Evolutionary conservation across 2,329 filamentous ascomycete species (phyloP), one percentile per base, ranked within the genome.

Genomic region (Penicillium thymicola): DNA sequence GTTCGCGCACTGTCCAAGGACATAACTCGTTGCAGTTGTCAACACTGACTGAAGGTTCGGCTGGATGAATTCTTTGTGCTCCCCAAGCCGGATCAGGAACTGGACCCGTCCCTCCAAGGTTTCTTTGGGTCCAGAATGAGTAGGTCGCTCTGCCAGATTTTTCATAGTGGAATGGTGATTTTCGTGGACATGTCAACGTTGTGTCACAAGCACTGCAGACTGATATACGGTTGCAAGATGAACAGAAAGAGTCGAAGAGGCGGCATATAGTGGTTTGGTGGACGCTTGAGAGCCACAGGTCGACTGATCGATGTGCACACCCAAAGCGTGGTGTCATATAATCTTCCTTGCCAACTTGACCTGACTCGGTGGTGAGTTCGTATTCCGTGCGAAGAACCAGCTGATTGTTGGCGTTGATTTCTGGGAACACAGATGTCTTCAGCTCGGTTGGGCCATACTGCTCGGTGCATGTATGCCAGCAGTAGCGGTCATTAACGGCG

Each of bases 321-420:
- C 72, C 73, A 49, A 75, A 75, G 2, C 73, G 70, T n/a, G 73
- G 67, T 9, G 73, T 74, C 61, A 75, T 74, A 34, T 62, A 65
- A 42, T 72, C 69, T 56, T 74, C 70, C 59, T 73, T 75, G 9
- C 71, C 73, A 11, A 75, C 65, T 49, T 72, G 69, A 16, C 70
- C 70, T 1, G 67, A 61, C 9, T 65, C 65, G 3, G 69, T 74
- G 9, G 67, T 67, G 57, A 75, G 59, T n/a, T 65, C 65, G 51
- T 75, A 75, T 55, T 75, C 72, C 16, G 72, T 74, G n/a, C 70
- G 67, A 28, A 75, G 64, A 25, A 62, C 54, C 34, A 75, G 58
- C 42, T 70, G 65, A 21, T 70, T 66, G 2, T 69, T 59, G 5
- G 70, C 64, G 30, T 72, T 65, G 25, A 75, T 59, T 51, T 73